Base-by-base conservation (phyloP, 108 stramenopile species). In the Bacterosira constricta region DNA sequence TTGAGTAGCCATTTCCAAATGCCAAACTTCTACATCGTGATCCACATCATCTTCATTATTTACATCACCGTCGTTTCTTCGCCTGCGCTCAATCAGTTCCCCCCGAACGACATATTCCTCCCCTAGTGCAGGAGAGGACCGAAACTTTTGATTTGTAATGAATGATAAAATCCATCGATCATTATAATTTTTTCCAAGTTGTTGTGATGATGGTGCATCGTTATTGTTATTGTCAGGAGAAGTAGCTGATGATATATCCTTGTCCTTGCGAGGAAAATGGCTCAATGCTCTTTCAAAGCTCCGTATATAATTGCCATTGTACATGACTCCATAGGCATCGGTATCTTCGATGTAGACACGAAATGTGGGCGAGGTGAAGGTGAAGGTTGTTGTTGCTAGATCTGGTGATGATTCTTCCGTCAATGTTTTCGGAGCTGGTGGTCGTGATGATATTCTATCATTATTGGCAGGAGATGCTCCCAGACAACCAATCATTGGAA, bases 311-410 rank as follows among this genome's bases (percentile, higher is more conserved):
- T 92, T 92, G 18, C 75, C 58, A 63, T 92, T 86, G 84, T 86
- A 89, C 66, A 88, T 77, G 37, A 92, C 86, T 6, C 85, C 88
- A 38, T 89, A 92, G 4, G 88, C 82, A 63, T 90, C 91, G 3
- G 88, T 92, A 49, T 89, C 88, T 81, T 92, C 91, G 42, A 89
- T 92, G 64, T 79, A 90, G 3, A 88, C 81, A 34, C 52, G 61
- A 71, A 83, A 83, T 29, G 37, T 49, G 25, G 81, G 77, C 31
- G 84, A 72, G 4, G 26, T 15, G 37, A 84, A 81, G 20, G 73
- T 60, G 38, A 8, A 3, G 9, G 41, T 42, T 12, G 41, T 42
- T 4, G 9, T 12, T 8, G 41, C 41, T 42, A n/a, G n/a, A n/a
- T n/a, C n/a, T n/a, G n/a, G n/a, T n/a, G n/a, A n/a, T n/a, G n/a